Base-by-base conservation (phyloP, 2,329 filamentous ascomycete species). In the Madurella fahalii region DNA sequence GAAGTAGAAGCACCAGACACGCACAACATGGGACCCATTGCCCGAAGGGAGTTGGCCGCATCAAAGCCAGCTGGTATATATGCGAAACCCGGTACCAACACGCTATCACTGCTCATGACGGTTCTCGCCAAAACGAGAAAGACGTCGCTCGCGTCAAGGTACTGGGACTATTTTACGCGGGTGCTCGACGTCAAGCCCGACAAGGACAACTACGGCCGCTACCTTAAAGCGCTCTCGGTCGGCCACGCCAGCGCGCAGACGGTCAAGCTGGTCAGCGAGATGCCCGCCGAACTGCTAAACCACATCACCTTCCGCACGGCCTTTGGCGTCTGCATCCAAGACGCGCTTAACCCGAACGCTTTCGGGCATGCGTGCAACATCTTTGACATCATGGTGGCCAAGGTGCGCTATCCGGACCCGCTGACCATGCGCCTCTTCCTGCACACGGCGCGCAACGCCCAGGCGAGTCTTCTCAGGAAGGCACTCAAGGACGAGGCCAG, bases 131-230 rank as follows among this genome's bases (percentile, higher is more conserved):
- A 81, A 32, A 78, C 85, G 32, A 79, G 81, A 49, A 77, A 81
- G 50, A 81, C 82, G 8, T 77, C 79, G 13, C 71, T 81, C n/a
- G 87, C 84, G n/a, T 71, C 80, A 50, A 78, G 78, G 32, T 97
- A 96, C 70, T 97, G 92, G 92, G 75, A 86, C 16, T 67, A 86
- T 5, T 74, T 96, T 54, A 88, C 86, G 7, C 68, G 75, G 2
- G 70, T 77, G 12, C 78, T 83, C 67, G 71, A 72, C n/a, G 72
- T 96, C 56, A 67, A 74, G 2, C 91, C 93, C 0, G 92, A 96
- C 67, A 64, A 74, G 9, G 78, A 85, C 59, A 91, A 90, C 66
- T 87, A 85, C 72, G 76, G 84, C 60, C 75, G 77, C 59, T 85
- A 90, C 64, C 76, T 96, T 15, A 80, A 82, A 50, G 70, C 89